phyloP scores from a whole-genome alignment of 352 stramenopile species.

The Aphanomyces cochlioides region DNA sequence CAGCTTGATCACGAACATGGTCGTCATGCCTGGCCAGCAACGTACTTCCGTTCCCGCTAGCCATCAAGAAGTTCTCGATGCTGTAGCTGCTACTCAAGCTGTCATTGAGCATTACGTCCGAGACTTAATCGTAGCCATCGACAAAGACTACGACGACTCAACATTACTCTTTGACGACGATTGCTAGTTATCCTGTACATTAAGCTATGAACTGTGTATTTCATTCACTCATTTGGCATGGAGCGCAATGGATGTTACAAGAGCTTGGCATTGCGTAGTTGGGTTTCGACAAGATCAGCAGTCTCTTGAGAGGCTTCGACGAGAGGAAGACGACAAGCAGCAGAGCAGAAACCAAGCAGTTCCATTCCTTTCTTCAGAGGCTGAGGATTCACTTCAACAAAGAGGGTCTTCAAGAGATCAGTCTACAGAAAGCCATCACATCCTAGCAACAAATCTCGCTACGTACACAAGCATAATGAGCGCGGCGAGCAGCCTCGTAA shows the following conservation, averaged over 20 bases:
- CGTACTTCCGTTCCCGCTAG: slow-evolving; percentile 71
- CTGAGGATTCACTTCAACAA: slow-evolving; percentile 89
- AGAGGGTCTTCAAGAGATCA: slow-evolving; percentile 88
- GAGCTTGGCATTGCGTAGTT: slow-evolving; percentile 73
- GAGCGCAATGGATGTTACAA: no score
- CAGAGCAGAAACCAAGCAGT: slow-evolving; percentile 80
- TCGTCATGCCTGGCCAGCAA: slow-evolving; percentile 73
- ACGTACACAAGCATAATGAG: slow-evolving; percentile 81
- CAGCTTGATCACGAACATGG: slow-evolving; percentile 95
- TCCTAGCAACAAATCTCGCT: background rate
- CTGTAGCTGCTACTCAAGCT: slow-evolving; percentile 65
- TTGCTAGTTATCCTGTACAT: background rate
- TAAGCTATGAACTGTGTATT: no score
- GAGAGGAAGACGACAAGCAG: slow-evolving; percentile 68
- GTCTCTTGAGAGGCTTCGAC: slow-evolving; percentile 68
- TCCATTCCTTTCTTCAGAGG: slow-evolving; percentile 88
- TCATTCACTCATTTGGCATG: no score
- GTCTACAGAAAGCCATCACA: slow-evolving; percentile 42
- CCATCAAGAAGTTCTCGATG: slow-evolving; percentile 92
- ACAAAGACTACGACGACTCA: slow-evolving; percentile 36
- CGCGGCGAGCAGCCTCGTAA: slow-evolving; percentile 70
- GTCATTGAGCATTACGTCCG: slow-evolving; percentile 52
- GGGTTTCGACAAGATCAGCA: slow-evolving; percentile 52
- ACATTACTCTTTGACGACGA: slow-evolving; percentile 26
- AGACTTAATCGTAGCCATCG: slow-evolving; percentile 49